Evolutionary conservation across 345 rosid species (phyloP), one percentile per base, ranked within the genome.

Genomic region (Corchorus capsularis): DNA sequence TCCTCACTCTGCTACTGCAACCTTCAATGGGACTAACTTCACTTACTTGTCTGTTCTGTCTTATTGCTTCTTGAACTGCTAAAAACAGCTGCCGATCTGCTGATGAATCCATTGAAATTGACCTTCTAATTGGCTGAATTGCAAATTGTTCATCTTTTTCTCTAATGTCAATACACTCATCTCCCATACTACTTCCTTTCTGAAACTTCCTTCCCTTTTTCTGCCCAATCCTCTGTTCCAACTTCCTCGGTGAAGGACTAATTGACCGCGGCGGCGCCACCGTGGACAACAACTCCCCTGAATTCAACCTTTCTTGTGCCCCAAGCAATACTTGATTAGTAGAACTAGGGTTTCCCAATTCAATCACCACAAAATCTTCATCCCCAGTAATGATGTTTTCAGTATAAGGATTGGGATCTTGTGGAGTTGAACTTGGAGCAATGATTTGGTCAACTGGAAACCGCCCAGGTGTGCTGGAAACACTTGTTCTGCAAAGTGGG

Each of bases 61-160:
- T 85, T 73, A 89, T 75, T 12, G 81, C 85, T 59, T 92, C 94
- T 85, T 88, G 98, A 69, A 90, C 84, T 32, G 96, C 88, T 47
- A 86, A 54, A 69, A 82, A 85, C 3, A 92, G 78, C 17, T 87
- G 92, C 47, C 92, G 75, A 78, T 93, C 94, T 1, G 85, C 86
- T 0, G 95, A 91, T 0, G 97, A 93, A 74, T 95, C 98, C 99
- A 95, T 88, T 0, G 99, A 95, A 19, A 95, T 81, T 7, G 99
- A 95, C 77, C 99, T 88, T 65, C 98, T 82, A 2, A 95, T 82
- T 9, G 97, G 97, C 72, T 90, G 90, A 57, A 93, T 75, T 72
- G 81, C 86, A 37, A 91, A 92, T 16, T 81, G 87, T 8, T 88
- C 89, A 43, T 82, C 87, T 43, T 83, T 85, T 20, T 86, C 85